phyloP scores from a whole-genome alignment of 352 stramenopile species.

The Detonula confervacea region DNA sequence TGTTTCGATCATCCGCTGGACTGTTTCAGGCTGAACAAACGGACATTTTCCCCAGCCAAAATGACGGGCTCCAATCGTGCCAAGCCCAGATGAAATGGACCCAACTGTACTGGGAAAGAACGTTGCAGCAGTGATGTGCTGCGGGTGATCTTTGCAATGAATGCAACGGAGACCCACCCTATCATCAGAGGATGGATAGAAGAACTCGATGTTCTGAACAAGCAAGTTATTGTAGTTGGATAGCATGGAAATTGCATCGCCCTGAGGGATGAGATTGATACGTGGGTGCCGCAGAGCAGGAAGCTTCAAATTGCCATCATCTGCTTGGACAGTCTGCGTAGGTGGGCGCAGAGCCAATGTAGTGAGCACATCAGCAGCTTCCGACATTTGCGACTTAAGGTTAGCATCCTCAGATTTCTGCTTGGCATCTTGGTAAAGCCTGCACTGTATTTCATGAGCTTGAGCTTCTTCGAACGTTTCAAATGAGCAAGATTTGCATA shows the following conservation, averaged over 20 bases:
- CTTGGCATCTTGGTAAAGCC: constrained; percentile 18
- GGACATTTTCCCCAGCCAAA: constrained; percentile 59
- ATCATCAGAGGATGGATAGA: constrained; percentile 45
- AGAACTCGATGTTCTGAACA: constrained; percentile 56
- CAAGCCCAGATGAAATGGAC: constrained; percentile 55
- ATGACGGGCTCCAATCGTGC: constrained; percentile 53
- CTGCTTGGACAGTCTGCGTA: background rate
- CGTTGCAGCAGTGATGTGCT: constrained; percentile 47
- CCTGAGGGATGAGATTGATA: constrained; percentile 39
- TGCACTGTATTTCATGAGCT: constrained; percentile 36
- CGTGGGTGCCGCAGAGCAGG: constrained; percentile 6
- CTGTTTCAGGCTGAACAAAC: constrained; percentile 26
- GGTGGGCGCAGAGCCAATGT: constrained; percentile 20
- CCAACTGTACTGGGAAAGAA: constrained; percentile 56
- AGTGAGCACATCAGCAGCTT: constrained; percentile 31
- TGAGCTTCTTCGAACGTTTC: constrained; percentile 43
- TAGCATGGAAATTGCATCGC: constrained; percentile 18
- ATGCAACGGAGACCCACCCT: constrained; percentile 53
- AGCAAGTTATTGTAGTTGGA: constrained; percentile 65
- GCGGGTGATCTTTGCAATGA: constrained; percentile 53
- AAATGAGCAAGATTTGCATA: constrained; percentile 43
- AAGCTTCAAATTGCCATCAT: constrained; percentile 6
- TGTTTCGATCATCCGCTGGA: constrained; percentile 42
- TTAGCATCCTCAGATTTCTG: constrained; percentile 7
- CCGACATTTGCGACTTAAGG: background rate